Conservation (phyloP, 495 filamentous ascomycete genomes). For the Penicillium roqueforti region DNA sequence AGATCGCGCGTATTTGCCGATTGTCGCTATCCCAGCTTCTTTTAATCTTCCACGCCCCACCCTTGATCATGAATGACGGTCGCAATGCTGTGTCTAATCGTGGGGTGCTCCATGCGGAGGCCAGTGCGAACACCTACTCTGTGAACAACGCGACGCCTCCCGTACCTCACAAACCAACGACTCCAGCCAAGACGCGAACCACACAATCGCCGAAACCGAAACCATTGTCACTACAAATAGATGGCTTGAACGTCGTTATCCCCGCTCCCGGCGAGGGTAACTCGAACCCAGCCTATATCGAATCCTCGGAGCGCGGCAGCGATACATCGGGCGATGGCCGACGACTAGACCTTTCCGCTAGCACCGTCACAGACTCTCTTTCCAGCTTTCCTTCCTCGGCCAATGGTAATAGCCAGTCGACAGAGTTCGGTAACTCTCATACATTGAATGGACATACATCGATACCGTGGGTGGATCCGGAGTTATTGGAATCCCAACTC, state of each 20-base stretch:
- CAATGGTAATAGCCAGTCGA: slow-evolving; percentile 11
- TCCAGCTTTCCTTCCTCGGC: slow-evolving; percentile 16
- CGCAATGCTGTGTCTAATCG: slow-evolving; percentile 14
- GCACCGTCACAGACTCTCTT: slow-evolving; percentile 18
- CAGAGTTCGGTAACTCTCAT: slow-evolving; percentile 10
- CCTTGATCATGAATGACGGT: slow-evolving; percentile 21
- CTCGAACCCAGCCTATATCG: slow-evolving; percentile 13
- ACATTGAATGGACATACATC: slow-evolving; percentile 8
- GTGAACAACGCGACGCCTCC: slow-evolving; percentile 14
- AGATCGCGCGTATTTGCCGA: slow-evolving; percentile 13
- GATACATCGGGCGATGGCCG: slow-evolving; percentile 20
- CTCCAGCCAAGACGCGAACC: slow-evolving; percentile 14
- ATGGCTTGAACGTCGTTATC: slow-evolving; percentile 19
- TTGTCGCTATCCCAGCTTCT: background rate
- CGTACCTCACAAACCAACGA: slow-evolving; percentile 4
- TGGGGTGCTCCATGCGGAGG: slow-evolving; percentile 21
- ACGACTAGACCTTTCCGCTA: slow-evolving; percentile 20
- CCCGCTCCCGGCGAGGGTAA: slow-evolving; percentile 7
- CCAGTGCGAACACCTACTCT: slow-evolving; percentile 16
- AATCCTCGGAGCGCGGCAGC: slow-evolving; percentile 27
- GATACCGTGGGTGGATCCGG: slow-evolving; percentile 9
- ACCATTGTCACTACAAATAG: slow-evolving; percentile 23
- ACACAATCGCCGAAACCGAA: slow-evolving; percentile 20
- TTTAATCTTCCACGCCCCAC: background rate
- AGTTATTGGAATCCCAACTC: slow-evolving; percentile 4